Conservation (phyloP, 257 asterid species). For the Sherardia arvensis region DNA sequence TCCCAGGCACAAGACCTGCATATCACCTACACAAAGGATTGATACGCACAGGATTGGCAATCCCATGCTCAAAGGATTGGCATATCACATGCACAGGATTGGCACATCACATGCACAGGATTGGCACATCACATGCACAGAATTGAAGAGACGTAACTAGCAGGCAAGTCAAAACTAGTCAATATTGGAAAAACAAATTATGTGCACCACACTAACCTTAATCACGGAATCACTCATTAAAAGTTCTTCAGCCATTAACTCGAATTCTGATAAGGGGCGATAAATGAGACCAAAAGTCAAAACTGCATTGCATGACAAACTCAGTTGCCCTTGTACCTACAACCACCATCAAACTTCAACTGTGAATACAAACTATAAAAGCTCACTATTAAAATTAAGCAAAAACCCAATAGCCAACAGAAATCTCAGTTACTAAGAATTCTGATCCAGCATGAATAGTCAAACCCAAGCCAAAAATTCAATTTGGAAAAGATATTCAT, state of each 20-base stretch:
- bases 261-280: constrained; percentile 69
- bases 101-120: constrained; percentile 13
- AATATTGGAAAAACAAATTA: background rate
- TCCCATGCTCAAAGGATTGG: constrained; percentile 1
- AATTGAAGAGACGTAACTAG: constrained; percentile 1
- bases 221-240: constrained; percentile 83
- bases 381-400: background rate
- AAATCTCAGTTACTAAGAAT: background rate
- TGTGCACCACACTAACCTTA: constrained; percentile 29
- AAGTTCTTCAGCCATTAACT: constrained; percentile 86
- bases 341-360: constrained; percentile 2
- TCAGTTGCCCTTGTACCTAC: constrained; percentile 83
- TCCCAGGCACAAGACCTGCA: background rate
- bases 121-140: background rate
- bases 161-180: constrained; percentile 3
- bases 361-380: background rate
- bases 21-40: no score
- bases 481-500: background rate
- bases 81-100: constrained; percentile 9
- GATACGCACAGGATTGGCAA: constrained; percentile 20
- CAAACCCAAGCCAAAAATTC: background rate
- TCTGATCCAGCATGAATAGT: background rate
- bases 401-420: background rate
- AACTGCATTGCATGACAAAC: constrained; percentile 69
- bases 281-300: constrained; percentile 71